Evolutionary conservation across 139 green algal species (phyloP), one percentile per base, ranked within the genome.

Genomic region (Limnomonas spitsbergensis): DNA sequence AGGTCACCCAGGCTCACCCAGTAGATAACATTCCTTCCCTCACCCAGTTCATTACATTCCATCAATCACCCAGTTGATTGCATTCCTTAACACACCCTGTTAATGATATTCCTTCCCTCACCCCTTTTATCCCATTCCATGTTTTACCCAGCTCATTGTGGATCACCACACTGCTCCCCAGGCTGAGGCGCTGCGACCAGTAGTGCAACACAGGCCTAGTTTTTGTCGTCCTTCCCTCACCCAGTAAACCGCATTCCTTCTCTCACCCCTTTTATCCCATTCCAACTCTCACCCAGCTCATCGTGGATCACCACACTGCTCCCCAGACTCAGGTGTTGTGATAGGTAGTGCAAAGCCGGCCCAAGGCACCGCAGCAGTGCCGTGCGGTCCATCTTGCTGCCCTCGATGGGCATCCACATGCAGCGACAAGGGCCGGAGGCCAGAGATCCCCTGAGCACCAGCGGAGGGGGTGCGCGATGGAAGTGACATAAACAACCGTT

Each of bases 261-360:
- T 32, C 40, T 7, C 26, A 32, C 69, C 38, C n/a, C 1, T 7
- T 38, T 24, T n/a, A 20, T 35, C 20, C 14, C 20, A 4, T 40
- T 1, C 1, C 2, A 27, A 35, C 29, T 37, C 56, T 70, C 38
- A 86, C 87, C 88, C 26, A 86, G 77, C 37, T 80, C 78, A 39
- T 85, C 84, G 38, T 83, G 73, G 2, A 93, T 83, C n/a, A 92
- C 80, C 54, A 91, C 81, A 4, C 73, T 67, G 2, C 68, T 69
- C 3, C 82, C 80, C 0, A 38, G 29, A 1, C 2, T 6, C 1
- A 91, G 77, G 61, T 92, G 85, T 6, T 76, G 29, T 1, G 76
- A 84, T 31, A 88, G 71, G 78, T 92, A 93, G 1, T 38, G 4
- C 27, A 92, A 66, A 1, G 83, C 85, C 14, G 78, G 36, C 24